A percentile compares a stretch with the other conserved stretches of the same genome.
Evolutionary conservation across 148 eudicot genomes (phyloP).

Genomic region (Gaultheria prostrata): DNA sequence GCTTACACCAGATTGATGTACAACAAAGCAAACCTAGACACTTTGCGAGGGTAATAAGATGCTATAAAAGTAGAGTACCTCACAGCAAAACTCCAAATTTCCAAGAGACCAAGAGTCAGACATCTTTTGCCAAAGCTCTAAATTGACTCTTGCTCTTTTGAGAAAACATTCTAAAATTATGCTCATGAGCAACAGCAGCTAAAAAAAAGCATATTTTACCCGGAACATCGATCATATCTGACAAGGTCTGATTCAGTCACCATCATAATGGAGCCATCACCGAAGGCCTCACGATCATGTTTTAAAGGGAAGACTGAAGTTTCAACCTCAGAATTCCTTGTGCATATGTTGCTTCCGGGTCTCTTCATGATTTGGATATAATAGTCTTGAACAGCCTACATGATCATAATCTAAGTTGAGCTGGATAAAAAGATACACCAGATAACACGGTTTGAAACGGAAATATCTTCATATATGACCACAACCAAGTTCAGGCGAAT

Average conservation of each 20-base stretch:
- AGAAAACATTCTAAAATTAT: too few species aligned
- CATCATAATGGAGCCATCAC: slow-evolving; percentile 44
- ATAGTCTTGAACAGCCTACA: slow-evolving; percentile 48
- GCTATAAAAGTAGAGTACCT: too few species aligned
- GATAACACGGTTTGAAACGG: neutral
- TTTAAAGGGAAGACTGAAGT: slow-evolving; percentile 7
- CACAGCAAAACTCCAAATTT: too few species aligned
- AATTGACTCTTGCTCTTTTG: too few species aligned
- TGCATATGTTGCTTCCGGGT: slow-evolving; percentile 2
- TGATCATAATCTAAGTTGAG: neutral
- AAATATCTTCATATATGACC: neutral
- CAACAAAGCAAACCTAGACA: too few species aligned
- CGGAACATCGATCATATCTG: slow-evolving; percentile 22
- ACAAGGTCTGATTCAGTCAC: slow-evolving; percentile 62
- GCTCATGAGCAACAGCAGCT: neutral
- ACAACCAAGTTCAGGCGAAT: neutral
- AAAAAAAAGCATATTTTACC: neutral
- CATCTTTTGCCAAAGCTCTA: too few species aligned
- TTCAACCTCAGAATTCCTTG: neutral
- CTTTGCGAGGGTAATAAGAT: too few species aligned
- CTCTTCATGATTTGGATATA: slow-evolving; percentile 24
- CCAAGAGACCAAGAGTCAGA: too few species aligned
- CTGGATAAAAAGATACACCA: neutral
- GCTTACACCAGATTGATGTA: neutral
- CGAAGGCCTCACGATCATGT: slow-evolving; percentile 30